phyloP scores from a whole-genome alignment of 345 rosid genomes.

The Hibiscus tridactylites region DNA sequence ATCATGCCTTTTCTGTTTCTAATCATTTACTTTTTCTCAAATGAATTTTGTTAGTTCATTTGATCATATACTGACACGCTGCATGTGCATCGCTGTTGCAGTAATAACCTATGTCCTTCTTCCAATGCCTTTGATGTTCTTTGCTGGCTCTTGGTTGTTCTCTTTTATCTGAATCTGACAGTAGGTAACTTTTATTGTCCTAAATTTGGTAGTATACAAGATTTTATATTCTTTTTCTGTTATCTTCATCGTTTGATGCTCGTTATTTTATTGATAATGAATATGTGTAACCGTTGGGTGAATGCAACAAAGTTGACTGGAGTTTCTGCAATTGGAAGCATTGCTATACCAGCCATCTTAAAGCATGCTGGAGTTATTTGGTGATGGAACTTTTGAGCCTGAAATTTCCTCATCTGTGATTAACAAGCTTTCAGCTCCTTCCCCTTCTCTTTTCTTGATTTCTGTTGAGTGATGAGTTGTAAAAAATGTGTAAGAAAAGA shows the following conservation, averaged over 20 bases:
- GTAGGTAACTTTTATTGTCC: slow-evolving; percentile 25
- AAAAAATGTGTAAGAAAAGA: too few species aligned
- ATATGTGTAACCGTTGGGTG: slow-evolving; percentile 54
- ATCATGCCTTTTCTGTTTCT: neutral
- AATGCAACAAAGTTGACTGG: slow-evolving; percentile 93
- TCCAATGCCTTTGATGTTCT: slow-evolving; percentile 92
- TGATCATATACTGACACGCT: neutral
- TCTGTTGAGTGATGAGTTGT: too few species aligned
- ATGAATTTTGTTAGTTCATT: neutral
- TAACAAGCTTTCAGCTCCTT: too few species aligned
- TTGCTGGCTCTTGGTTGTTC: slow-evolving; percentile 59
- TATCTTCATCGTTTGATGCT: neutral
- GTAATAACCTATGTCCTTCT: slow-evolving; percentile 90
- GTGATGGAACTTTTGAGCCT: slow-evolving; percentile 51
- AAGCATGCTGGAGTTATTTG: slow-evolving; percentile 83
- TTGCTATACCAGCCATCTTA: slow-evolving; percentile 37
- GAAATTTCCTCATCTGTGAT: too few species aligned
- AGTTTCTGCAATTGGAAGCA: slow-evolving; percentile 81
- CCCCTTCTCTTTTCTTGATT: too few species aligned
- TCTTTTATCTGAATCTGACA: slow-evolving; percentile 55
- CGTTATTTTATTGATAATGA: slow-evolving; percentile 6
- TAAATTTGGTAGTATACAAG: neutral
- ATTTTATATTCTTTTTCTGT: neutral
- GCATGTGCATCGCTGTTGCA: slow-evolving; percentile 23
- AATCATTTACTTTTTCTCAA: neutral